Percentiles rank a stretch among this genome's conserved stretches.
These are phyloP conservation scores for Diaporthe eres DNA, from an alignment of 2,329 filamentous ascomycete species.

Conservation along the genomic window DNA sequence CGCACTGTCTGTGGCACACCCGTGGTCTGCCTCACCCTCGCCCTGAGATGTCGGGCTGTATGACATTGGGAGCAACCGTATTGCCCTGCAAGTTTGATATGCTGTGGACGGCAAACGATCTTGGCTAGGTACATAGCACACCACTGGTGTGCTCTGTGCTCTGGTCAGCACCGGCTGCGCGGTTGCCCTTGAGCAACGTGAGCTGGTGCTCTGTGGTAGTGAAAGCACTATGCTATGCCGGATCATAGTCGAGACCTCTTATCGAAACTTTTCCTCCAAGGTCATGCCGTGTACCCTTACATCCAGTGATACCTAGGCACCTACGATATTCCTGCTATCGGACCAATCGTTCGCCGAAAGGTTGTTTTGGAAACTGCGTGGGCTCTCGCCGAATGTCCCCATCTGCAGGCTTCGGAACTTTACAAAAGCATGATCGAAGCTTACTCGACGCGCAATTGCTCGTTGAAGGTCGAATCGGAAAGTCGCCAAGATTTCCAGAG, in stretches of 20 bases:
- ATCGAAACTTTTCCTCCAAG: neutral
- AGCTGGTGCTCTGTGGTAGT: neutral
- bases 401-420: neutral
- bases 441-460: neutral
- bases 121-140: neutral
- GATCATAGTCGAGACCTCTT: neutral
- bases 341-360: neutral
- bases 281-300: neutral
- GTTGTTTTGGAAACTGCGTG: neutral
- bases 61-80: neutral
- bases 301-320: neutral
- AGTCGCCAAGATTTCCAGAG: neutral
- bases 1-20: neutral
- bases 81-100: neutral
- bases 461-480: too few species aligned
- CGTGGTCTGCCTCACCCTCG: neutral
- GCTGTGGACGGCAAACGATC: neutral
- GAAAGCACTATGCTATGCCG: too few species aligned
- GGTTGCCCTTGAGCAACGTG: neutral
- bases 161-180: neutral
- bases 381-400: too few species aligned
- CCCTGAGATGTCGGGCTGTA: neutral
- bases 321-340: neutral
- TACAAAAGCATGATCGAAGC: neutral
- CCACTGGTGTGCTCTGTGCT: neutral